Conservation (phyloP, 305 asterid species). For the Fraxinus platypoda region DNA sequence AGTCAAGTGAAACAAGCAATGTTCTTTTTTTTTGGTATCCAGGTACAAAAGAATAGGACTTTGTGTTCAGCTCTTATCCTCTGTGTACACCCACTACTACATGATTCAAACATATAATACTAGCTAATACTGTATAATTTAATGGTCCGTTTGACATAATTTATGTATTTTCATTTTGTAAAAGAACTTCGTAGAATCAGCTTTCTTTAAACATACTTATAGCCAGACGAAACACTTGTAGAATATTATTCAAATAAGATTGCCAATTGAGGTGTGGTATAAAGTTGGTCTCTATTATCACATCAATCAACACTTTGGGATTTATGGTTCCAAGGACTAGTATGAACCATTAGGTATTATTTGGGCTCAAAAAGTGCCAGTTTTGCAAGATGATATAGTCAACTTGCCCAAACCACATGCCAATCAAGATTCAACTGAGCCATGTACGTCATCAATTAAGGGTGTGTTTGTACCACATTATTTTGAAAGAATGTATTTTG, state of each 20-base stretch:
- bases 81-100: not conserved
- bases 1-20: not conserved
- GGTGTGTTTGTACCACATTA: no score
- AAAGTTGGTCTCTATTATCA: conserved; percentile 29
- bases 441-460: not conserved
- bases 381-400: not conserved
- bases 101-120: no score
- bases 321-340: not conserved
- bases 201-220: not conserved
- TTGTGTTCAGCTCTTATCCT: not conserved
- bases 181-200: no score
- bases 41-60: not conserved
- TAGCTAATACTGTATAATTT: no score
- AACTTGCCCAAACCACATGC: not conserved
- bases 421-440: not conserved
- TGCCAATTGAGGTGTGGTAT: conserved; percentile 29
- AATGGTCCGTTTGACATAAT: not conserved
- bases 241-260: not conserved
- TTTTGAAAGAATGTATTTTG: no score
- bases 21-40: not conserved
- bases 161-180: no score
- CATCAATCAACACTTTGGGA: conserved; percentile 2
- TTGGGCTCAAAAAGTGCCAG: not conserved
- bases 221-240: no score
- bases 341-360: not conserved